phyloP scores from a whole-genome alignment of 2,329 filamentous ascomycete genomes.

The Neurospora sp. region DNA sequence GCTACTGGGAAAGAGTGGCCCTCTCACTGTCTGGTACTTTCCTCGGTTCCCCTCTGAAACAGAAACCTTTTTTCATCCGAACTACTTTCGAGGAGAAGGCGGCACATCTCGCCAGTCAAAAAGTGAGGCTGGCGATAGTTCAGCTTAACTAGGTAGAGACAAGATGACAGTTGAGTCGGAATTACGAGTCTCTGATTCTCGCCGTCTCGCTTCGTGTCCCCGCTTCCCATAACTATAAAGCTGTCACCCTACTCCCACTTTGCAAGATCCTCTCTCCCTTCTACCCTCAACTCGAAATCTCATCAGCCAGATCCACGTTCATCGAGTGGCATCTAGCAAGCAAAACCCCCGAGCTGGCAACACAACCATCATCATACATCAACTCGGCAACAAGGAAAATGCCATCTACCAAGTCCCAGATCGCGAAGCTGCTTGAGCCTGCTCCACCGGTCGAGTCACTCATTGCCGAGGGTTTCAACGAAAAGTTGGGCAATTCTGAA shows the following conservation, averaged over 20 bases:
- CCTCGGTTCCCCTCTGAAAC: not conserved
- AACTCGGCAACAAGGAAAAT: not conserved
- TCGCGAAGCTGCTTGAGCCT: not conserved
- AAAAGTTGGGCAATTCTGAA: not conserved
- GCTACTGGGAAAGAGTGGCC: not conserved
- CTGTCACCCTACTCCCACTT: accelerated
- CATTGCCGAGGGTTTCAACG: not conserved
- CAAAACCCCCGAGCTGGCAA: too few relatives aligned
- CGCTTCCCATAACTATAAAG: not conserved
- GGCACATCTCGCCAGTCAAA: not conserved
- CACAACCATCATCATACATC: not conserved
- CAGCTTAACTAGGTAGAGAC: not conserved
- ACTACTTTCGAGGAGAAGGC: not conserved
- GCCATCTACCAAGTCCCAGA: not conserved
- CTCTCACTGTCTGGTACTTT: not conserved
- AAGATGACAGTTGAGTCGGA: not conserved
- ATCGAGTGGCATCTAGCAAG: not conserved
- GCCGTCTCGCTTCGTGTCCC: not conserved
- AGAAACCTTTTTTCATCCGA: not conserved
- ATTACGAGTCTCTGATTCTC: not conserved
- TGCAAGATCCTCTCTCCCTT: not conserved
- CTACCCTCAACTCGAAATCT: not conserved
- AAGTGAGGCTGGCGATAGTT: not conserved
- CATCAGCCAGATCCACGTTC: not conserved
- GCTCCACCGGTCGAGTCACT: not conserved